Conservation (phyloP, 345 rosid genomes). For the Turnera subulata region DNA sequence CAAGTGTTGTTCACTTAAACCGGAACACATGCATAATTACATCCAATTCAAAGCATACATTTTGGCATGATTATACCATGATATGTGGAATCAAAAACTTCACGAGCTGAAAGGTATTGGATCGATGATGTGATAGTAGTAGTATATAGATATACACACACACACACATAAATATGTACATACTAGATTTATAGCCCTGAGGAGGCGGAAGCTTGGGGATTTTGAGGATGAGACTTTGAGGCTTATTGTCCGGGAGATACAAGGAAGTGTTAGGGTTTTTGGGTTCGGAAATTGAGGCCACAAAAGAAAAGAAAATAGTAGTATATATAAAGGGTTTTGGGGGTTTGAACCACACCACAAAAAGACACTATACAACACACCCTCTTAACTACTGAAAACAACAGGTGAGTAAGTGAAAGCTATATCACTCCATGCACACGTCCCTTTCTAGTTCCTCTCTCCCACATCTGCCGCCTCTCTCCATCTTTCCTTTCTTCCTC, state of each 20-base stretch:
- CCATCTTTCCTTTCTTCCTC: conserved; percentile 17
- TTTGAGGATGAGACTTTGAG: neutral
- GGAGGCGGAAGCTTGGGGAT: conserved; percentile 8
- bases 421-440: conserved; percentile 47
- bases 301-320: neutral
- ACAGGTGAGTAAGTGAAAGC: conserved; percentile 46
- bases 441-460: conserved; percentile 48
- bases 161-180: too few relatives aligned
- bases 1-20: conserved; percentile 14
- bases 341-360: conserved; percentile 19
- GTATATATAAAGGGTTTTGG: neutral
- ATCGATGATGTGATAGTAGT: too few relatives aligned
- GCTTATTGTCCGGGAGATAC: conserved; percentile 34
- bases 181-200: conserved; percentile 16
- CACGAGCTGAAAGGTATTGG: neutral
- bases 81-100: conserved; percentile 9
- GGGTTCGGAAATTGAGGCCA: conserved; percentile 49
- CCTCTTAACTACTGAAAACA: conserved; percentile 40
- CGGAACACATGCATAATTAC: neutral
- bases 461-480: conserved; percentile 47
- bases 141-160: too few relatives aligned
- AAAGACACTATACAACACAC: conserved; percentile 16
- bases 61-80: conserved; percentile 31
- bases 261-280: conserved; percentile 23
- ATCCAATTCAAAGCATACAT: neutral